Conservation (phyloP, 2,329 filamentous ascomycete genomes). For the Myriosclerotinia scirpicola region DNA sequence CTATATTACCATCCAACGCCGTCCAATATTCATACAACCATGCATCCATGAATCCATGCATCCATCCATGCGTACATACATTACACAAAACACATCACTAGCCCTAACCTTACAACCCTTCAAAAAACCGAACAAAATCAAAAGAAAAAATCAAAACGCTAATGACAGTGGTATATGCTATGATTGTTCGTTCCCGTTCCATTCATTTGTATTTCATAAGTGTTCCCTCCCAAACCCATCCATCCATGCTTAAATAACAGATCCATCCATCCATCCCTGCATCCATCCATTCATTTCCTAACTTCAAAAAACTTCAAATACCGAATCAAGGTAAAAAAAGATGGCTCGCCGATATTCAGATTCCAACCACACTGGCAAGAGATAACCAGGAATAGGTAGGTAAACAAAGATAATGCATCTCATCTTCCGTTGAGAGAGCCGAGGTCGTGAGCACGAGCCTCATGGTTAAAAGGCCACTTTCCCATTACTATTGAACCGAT, state of each 20-base stretch:
- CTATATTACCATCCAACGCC: background rate
- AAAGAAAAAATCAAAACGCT: slow-evolving; percentile 24
- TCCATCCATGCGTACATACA: no score
- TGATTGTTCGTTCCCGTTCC: slow-evolving; percentile 10
- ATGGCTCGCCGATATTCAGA: background rate
- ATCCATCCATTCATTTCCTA: background rate
- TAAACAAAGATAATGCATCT: slow-evolving; percentile 2
- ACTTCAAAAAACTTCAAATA: slow-evolving; percentile 7
- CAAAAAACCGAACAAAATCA: background rate
- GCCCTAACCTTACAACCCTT: slow-evolving; percentile 7
- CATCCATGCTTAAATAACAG: slow-evolving; percentile 8
- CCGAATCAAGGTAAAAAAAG: background rate
- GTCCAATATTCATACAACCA: slow-evolving; percentile 14
- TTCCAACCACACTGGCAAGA: slow-evolving; percentile 1
- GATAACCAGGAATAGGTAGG: background rate
- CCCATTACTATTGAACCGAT: slow-evolving; percentile 36
- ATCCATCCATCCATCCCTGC: slow-evolving; percentile 3
- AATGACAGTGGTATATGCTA: slow-evolving; percentile 26
- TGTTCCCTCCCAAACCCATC: background rate
- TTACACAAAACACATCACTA: background rate
- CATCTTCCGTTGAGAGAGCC: background rate
- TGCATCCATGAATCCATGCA: background rate
- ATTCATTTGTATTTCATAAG: slow-evolving; percentile 5
- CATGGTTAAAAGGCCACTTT: slow-evolving; percentile 33
- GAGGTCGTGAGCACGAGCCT: background rate